These are phyloP conservation scores for Trichoderma atrobrunneum DNA, from an alignment of 2,329 filamentous ascomycete genomes.

Conservation along the genomic window DNA sequence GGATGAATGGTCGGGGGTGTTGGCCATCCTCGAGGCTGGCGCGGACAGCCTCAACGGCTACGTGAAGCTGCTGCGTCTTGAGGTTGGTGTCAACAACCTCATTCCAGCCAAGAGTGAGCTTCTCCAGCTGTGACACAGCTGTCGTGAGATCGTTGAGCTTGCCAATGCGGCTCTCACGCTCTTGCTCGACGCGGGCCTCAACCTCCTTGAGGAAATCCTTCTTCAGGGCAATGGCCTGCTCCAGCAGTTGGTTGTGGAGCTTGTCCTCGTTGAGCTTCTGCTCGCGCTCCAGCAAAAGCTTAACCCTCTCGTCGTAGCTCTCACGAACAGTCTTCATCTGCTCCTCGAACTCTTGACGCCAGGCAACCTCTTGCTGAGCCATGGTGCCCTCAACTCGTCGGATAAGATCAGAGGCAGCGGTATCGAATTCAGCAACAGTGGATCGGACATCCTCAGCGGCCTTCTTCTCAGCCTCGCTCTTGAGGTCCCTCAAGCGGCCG, in stretches of 20 bases:
- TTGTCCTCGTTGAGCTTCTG: slow-evolving; percentile 79
- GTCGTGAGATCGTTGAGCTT: slow-evolving; percentile 77
- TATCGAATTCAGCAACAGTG: slow-evolving; percentile 76
- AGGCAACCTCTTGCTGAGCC: slow-evolving; percentile 74
- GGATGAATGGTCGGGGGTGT: slow-evolving; percentile 79
- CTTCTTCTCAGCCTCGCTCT: slow-evolving; percentile 63
- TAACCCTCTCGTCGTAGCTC: slow-evolving; percentile 76
- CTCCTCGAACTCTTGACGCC: slow-evolving; percentile 80
- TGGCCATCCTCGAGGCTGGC: slow-evolving; percentile 71
- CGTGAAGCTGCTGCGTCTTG: slow-evolving; percentile 91
- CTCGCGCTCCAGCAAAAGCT: slow-evolving; percentile 74
- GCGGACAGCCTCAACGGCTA: slow-evolving; percentile 90
- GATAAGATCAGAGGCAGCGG: slow-evolving; percentile 82
- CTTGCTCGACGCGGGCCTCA: slow-evolving; percentile 76
- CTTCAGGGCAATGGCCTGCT: slow-evolving; percentile 88
- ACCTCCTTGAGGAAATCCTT: slow-evolving; percentile 78
- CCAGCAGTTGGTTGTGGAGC: slow-evolving; percentile 77
- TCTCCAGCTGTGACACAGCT: slow-evolving; percentile 79
- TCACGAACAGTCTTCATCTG: slow-evolving; percentile 78
- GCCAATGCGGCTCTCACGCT: slow-evolving; percentile 82
- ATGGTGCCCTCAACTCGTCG: slow-evolving; percentile 82
- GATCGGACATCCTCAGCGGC: slow-evolving; percentile 73
- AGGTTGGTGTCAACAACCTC: slow-evolving; percentile 86
- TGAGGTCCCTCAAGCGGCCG: slow-evolving; percentile 71
- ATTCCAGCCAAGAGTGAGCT: slow-evolving; percentile 85